Percentiles rank a stretch among this genome's conserved stretches.
Evolutionary conservation across 2,329 filamentous ascomycete species (phyloP).

Genomic region (Talaromyces islandicus): DNA sequence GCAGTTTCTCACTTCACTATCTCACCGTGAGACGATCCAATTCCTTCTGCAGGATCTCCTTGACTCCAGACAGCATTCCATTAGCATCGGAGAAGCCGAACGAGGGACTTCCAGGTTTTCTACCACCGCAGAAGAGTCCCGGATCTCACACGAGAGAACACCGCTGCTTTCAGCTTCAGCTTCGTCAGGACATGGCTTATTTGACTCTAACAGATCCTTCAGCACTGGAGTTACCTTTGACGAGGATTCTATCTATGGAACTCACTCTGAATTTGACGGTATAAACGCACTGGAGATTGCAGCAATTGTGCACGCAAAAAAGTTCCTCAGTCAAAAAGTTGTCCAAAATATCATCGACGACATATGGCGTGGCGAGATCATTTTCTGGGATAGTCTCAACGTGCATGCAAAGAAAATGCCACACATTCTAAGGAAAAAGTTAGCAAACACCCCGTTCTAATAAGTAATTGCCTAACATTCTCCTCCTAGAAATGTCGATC

Average conservation of each 20-base stretch:
- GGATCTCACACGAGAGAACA: slow-evolving; percentile 18
- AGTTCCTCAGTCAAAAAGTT: slow-evolving; percentile 71
- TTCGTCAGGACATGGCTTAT: slow-evolving; percentile 17
- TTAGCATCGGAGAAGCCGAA: slow-evolving; percentile 17
- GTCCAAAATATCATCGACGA: slow-evolving; percentile 79
- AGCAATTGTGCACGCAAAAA: slow-evolving; percentile 73
- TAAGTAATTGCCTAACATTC: slow-evolving; percentile 2
- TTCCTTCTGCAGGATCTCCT: slow-evolving; percentile 50
- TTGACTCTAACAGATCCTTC: slow-evolving; percentile 54
- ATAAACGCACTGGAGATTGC: slow-evolving; percentile 86
- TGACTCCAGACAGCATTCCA: slow-evolving; percentile 15
- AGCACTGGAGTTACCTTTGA: slow-evolving; percentile 27
- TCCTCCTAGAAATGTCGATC: slow-evolving; percentile 54
- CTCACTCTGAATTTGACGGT: slow-evolving; percentile 64
- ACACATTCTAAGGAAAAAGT: slow-evolving; percentile 63
- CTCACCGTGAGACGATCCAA: slow-evolving; percentile 53
- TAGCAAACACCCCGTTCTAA: slow-evolving; percentile 10
- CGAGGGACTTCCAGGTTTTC: slow-evolving; percentile 15
- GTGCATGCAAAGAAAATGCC: slow-evolving; percentile 69
- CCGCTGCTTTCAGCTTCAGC: slow-evolving; percentile 24
- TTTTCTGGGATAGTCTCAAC: slow-evolving; percentile 78
- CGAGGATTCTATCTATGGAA: slow-evolving; percentile 53
- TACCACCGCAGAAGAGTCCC: slow-evolving; percentile 3
- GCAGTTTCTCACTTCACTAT: slow-evolving; percentile 53
- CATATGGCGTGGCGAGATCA: slow-evolving; percentile 80